phyloP scores from a whole-genome alignment of 805 yeast genomes.

The Cyberlindnera bimundalis region DNA sequence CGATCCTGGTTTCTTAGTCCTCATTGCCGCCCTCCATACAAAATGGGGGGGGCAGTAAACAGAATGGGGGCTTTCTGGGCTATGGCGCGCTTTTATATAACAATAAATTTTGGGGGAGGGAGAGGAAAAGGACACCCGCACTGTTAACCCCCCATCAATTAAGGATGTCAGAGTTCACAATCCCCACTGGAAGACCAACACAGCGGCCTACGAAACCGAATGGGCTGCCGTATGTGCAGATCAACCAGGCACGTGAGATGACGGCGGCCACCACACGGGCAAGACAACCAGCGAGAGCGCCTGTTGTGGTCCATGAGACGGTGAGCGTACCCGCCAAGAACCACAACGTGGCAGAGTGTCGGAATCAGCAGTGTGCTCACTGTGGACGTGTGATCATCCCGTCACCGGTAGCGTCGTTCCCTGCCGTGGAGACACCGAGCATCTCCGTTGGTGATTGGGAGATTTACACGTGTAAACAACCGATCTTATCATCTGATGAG shows the following conservation, averaged over 20 bases:
- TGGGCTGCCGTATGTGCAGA: constrained; percentile 53
- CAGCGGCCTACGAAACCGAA: constrained; percentile 10
- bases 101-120: no score
- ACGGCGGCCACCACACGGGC: constrained; percentile 38
- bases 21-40: no score
- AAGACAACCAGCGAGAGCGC: constrained; percentile 31
- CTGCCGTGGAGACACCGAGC: constrained; percentile 64
- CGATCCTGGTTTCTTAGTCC: no score
- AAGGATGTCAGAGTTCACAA: constrained; percentile 11
- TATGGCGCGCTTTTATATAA: no score
- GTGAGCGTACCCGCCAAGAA: constrained; percentile 40
- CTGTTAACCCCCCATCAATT: no score
- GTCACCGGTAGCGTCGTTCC: constrained; percentile 63
- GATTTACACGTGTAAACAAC: constrained; percentile 65
- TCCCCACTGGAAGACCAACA: constrained; percentile 14
- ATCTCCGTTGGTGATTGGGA: constrained; percentile 73
- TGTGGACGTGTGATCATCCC: constrained; percentile 80
- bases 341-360: constrained; percentile 31
- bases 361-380: constrained; percentile 49
- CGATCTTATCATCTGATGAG: constrained; percentile 72
- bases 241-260: constrained; percentile 63
- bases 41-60: no score
- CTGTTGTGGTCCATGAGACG: background rate
- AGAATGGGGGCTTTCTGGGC: no score
- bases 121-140: no score